Evolutionary conservation across 495 filamentous ascomycete species (phyloP), one percentile per base, ranked within the genome.

Genomic region (Chlorociboria aeruginascens): DNA sequence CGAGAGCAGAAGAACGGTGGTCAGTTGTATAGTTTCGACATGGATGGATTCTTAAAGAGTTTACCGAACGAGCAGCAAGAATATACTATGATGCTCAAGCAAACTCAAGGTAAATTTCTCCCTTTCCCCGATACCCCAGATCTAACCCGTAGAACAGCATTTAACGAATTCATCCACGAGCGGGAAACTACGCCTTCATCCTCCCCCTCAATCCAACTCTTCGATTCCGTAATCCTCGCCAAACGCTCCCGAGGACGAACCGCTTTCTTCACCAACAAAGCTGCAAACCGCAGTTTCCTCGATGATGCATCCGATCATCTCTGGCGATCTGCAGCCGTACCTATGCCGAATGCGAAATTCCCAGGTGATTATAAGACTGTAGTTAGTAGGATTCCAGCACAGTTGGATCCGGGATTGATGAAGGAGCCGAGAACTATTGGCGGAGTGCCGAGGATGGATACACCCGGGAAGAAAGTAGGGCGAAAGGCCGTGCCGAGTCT

Each of bases 141-240:
- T 37, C 8, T 30, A 55, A 34, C 53, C 61, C 42, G 58, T 41
- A 8, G 34, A 10, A 28, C 7, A 90, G 89, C 74, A 12, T 96
- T 98, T 65, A 95, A 94, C 60, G 88, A 96, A 64, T 98, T 97
- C 60, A 90, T 96, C 57, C 86, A 93, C 60, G 86, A 94, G 42
- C 80, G 92, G 31, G 92, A 98, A 62, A 71, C 72, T 12, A 73
- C 73, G 32, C 62, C 73, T 9, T 63, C 75, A 6, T 58, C 64
- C 1, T 60, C 74, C 46, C 82, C 88, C 3, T 55, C 72, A 8
- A 85, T 97, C 60, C 79, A 86, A 45, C 72, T 98, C 17, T 98
- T 98, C 62, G 92, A 98, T 64, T 85, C 94, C 62, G 85, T 98
- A 54, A 92, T 98, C 52, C 73, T 95, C 6, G 86, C 86, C 11